Evolutionary conservation across 208 protist species (phyloP), one percentile per base, ranked within the genome.

Genomic region (Leishmania braziliensis): DNA sequence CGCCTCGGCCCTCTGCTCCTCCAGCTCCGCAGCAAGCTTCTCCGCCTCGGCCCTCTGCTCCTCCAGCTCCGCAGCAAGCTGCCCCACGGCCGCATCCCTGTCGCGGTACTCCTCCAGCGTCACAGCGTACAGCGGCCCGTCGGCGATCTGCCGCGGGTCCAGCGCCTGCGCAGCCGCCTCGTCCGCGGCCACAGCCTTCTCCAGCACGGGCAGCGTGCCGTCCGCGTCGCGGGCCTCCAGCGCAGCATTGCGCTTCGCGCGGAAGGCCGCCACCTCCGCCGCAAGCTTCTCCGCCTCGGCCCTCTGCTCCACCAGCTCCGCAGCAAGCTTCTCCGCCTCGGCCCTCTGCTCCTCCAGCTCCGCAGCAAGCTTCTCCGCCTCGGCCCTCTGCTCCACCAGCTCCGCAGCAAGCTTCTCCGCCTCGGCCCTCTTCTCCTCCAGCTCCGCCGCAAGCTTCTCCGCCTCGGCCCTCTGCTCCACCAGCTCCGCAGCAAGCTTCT

Each of bases 121-220:
- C 8, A 43, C 78, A 56, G 78, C 66, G 4, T 26, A 29, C 43
- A 36, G 63, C 66, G 79, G 53, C 75, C 86, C 69, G 70, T n/a
- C 85, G 36, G 63, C 3, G 3, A 43, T 43, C 36, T 69, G 14
- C 36, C 18, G 36, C 18, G 83, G 81, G 20, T 79, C 36, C 54
- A 75, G 74, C 48, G 77, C n/a, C 62, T 23, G 43, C 36, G 74
- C 77, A 1, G n/a, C 29, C 46, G 53, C 43, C 48, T 18, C 74
- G 26, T 51, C 78, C 56, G 36, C 68, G 12, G 58, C 65, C 23
- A 75, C 23, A 5, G 70, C 39, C 12, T 58, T 75, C 70, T 78
- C 78, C n/a, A 36, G 43, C 60, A 75, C 79, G 60, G 74, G 58
- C 80, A 88, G 80, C 84, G 84, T 65, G 63, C 72, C 86, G 20